Base-by-base conservation (phyloP, 129 eudicot species). In the Calendula officinalis region DNA sequence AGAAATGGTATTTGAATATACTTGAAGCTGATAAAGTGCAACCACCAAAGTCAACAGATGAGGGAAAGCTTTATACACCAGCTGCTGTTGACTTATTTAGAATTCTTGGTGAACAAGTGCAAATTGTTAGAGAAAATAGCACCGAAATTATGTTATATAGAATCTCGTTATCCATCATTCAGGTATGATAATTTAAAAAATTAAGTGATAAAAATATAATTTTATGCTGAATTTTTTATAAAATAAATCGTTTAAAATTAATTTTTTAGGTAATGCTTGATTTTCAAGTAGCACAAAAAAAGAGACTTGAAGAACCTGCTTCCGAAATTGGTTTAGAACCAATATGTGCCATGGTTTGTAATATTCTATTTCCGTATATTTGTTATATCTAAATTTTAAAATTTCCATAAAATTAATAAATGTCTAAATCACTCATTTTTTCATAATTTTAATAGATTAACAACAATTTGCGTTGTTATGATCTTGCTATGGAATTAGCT, bases 1-100 rank as follows among this genome's bases (percentile, higher is more conserved):
- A 92, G 99, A 92, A 92, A 92, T 92, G 99, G 99, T 83, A 92
- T 75, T 63, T 85, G 84, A 92, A 92, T 76, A 88, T 92, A 64
- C 95, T 92, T 15, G 99, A 88, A 72, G 94, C 94, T 83, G 99
- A 92, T 68, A 92, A 85, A 78, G 83, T 78, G 39, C 96, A 92
- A 56, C 95, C 96, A 53, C 99, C 99, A 32, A 92, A 92, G 73
- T 77, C 80, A 76, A 88, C 95, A 5, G 99, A 92, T 4, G 99
- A 92, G 4, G 99, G 99, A 43, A 92, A 92, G 76, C 84, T 92
- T 16, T 92, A 92, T 70, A 88, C 99, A 6, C 99, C 99, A 27
- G 96, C 95, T 74, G 96, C 99, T 67, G 96, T 92, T 76, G 99
- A 92, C 66, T 85, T 92, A 62, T 92, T 88, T 62, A 83, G 99